Evolutionary conservation across 2,329 filamentous ascomycete species (phyloP).

Genomic region (Apiospora pterosperma): DNA sequence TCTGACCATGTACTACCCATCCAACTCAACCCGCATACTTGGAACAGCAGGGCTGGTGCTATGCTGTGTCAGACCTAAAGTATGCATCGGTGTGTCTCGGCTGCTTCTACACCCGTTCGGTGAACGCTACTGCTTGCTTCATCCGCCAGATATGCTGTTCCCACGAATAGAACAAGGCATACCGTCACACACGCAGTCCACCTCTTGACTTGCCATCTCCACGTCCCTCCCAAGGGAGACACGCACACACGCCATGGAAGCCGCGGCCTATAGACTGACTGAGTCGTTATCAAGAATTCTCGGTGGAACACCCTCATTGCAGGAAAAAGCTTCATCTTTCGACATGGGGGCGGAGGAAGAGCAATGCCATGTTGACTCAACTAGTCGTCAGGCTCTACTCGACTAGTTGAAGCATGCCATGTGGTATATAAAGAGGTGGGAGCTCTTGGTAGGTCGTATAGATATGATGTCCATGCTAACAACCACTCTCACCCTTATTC

Average conservation of each 20-base stretch:
- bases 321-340: background rate
- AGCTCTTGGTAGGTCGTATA: background rate
- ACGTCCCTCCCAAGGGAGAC: background rate
- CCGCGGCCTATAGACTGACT: background rate
- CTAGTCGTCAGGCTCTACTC: background rate
- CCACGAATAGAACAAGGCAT: background rate
- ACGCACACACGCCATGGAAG: background rate
- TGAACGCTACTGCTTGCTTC: background rate
- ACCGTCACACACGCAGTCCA: background rate
- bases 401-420: background rate
- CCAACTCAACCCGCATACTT: background rate
- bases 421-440: background rate
- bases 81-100: background rate
- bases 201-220: background rate
- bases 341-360: background rate
- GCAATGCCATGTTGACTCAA: background rate
- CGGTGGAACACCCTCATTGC: background rate
- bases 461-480: background rate
- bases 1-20: background rate
- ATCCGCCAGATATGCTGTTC: background rate
- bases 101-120: background rate
- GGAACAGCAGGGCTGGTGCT: background rate
- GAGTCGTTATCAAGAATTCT: background rate
- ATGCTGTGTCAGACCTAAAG: background rate
- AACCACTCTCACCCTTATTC: background rate